phyloP scores from a whole-genome alignment of 495 filamentous ascomycete genomes.

The Penicillium coprophilum region DNA sequence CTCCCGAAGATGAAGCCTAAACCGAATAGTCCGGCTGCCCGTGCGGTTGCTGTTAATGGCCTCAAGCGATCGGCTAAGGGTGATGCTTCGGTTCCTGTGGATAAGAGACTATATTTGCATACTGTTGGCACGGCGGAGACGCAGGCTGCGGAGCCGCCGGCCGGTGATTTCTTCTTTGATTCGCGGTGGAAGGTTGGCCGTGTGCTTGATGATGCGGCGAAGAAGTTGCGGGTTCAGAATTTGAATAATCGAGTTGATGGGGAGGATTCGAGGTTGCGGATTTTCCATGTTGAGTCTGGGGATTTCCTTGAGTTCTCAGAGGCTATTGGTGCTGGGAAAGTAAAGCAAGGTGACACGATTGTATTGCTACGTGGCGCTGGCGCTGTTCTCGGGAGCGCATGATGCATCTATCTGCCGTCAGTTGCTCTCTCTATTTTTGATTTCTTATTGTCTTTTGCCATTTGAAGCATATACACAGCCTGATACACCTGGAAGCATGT shows the following conservation, averaged over 20 bases:
- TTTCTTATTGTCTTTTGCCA: slow-evolving; percentile 9
- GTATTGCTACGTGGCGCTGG: slow-evolving; percentile 85
- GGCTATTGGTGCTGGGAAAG: slow-evolving; percentile 63
- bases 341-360: slow-evolving; percentile 78
- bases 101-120: slow-evolving; percentile 81
- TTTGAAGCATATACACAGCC: slow-evolving; percentile 13
- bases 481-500: slow-evolving; percentile 9
- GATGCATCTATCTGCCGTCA: slow-evolving; percentile 11
- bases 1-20: slow-evolving; percentile 54
- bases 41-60: slow-evolving; percentile 62
- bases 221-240: slow-evolving; percentile 77
- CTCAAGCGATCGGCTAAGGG: slow-evolving; percentile 88
- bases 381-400: slow-evolving; percentile 48
- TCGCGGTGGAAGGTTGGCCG: slow-evolving; percentile 85
- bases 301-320: slow-evolving; percentile 82
- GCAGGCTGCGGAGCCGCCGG: slow-evolving; percentile 72
- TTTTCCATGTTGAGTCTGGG: slow-evolving; percentile 92
- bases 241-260: slow-evolving; percentile 78
- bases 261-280: slow-evolving; percentile 73
- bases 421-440: background rate
- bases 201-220: slow-evolving; percentile 84
- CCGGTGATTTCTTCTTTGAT: slow-evolving; percentile 80
- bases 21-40: slow-evolving; percentile 57
- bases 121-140: slow-evolving; percentile 76
- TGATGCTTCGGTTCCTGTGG: slow-evolving; percentile 71